A percentile compares a stretch with the other conserved stretches of the same genome.
Evolutionary conservation across 2,329 filamentous ascomycete genomes (phyloP).

Genomic region (Paraphoma sp.): DNA sequence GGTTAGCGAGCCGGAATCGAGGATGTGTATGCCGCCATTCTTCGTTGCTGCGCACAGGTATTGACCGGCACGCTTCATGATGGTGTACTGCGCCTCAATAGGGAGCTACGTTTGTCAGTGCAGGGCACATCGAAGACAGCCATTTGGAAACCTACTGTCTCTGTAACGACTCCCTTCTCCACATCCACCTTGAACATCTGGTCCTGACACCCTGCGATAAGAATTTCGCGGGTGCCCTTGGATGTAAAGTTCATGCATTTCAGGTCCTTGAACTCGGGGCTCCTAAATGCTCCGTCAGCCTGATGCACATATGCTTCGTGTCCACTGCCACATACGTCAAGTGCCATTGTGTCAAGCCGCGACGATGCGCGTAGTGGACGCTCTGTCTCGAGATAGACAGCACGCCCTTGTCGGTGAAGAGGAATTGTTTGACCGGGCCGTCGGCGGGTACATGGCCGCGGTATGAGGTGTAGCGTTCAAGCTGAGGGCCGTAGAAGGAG

Average conservation of each 20-base stretch:
- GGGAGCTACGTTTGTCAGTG: constrained; percentile 58
- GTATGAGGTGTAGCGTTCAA: constrained; percentile 90
- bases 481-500: constrained; percentile 84
- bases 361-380: constrained; percentile 85
- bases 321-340: constrained; percentile 64
- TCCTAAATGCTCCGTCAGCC: constrained; percentile 53
- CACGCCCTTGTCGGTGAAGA: constrained; percentile 90
- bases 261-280: constrained; percentile 81
- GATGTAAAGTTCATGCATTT: constrained; percentile 96
- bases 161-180: constrained; percentile 57
- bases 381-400: constrained; percentile 83
- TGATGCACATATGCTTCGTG: background rate
- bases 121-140: no score
- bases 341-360: constrained; percentile 88
- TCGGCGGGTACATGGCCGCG: constrained; percentile 76
- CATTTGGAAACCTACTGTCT: constrained; percentile 39
- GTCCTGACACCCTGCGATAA: constrained; percentile 86
- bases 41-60: constrained; percentile 92
- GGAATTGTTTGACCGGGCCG: constrained; percentile 81
- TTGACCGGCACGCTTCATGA: constrained; percentile 85
- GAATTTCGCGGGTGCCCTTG: constrained; percentile 79
- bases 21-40: constrained; percentile 80
- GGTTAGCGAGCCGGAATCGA: constrained; percentile 79
- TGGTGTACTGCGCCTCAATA: constrained; percentile 79
- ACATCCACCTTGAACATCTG: constrained; percentile 80